These are phyloP conservation scores for Turnera subulata DNA, from an alignment of 345 rosid species.

Conservation along the genomic window DNA sequence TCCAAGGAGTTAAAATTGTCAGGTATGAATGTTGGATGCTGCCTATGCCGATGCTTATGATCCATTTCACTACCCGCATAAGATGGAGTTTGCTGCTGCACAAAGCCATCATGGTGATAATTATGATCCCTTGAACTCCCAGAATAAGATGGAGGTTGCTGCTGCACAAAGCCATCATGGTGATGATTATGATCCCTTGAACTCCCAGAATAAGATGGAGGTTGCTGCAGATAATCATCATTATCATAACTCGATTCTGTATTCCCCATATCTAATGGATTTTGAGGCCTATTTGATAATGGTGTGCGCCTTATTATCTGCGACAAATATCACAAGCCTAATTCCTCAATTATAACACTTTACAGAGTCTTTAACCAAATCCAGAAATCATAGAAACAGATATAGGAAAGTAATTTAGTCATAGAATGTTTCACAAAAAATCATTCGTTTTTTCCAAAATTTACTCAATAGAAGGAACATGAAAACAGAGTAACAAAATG, in stretches of 20 bases:
- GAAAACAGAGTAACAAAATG: too few relatives aligned
- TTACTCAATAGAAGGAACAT: too few relatives aligned
- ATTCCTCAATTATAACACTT: background rate
- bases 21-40: conserved; percentile 39
- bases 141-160: conserved; percentile 22
- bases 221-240: conserved; percentile 20
- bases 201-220: conserved; percentile 30
- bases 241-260: conserved; percentile 26
- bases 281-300: conserved; percentile 8
- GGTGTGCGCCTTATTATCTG: too few relatives aligned
- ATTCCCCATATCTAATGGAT: conserved; percentile 32
- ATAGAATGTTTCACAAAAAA: too few relatives aligned
- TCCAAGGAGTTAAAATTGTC: conserved; percentile 70
- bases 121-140: conserved; percentile 30
- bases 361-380: background rate
- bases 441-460: too few relatives aligned
- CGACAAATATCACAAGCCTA: too few relatives aligned
- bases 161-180: conserved; percentile 14
- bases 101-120: conserved; percentile 17
- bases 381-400: background rate
- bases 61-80: conserved; percentile 33
- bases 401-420: background rate
- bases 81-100: conserved; percentile 20
- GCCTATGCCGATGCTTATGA: conserved; percentile 17
- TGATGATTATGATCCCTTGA: conserved; percentile 19